These are phyloP conservation scores for Candida vaughaniae DNA, from an alignment of 805 yeast genomes.

Conservation along the genomic window DNA sequence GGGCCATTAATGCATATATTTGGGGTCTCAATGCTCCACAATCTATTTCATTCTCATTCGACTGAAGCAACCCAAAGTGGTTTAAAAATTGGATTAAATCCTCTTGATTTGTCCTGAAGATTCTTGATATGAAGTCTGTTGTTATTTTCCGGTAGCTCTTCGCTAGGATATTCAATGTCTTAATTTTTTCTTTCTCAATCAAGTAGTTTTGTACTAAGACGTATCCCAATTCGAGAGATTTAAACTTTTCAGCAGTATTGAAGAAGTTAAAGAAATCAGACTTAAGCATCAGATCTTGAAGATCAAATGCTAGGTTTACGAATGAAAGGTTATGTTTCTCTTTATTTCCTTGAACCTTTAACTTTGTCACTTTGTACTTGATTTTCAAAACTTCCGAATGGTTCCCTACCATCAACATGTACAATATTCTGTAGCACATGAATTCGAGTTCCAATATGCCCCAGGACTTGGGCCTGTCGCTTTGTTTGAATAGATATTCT, in stretches of 20 bases:
- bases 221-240: conserved; percentile 19
- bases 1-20: conserved; percentile 30
- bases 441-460: conserved; percentile 53
- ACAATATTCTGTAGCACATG: conserved; percentile 68
- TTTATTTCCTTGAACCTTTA: conserved; percentile 5
- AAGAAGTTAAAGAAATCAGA: conserved; percentile 51
- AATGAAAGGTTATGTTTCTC: conserved; percentile 13
- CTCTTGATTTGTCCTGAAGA: conserved; percentile 38
- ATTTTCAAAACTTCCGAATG: conserved; percentile 52
- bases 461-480: conserved; percentile 7
- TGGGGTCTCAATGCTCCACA: conserved; percentile 36
- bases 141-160: conserved; percentile 52
- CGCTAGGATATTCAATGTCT: conserved; percentile 54
- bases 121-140: conserved; percentile 33
- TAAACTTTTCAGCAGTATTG: conserved; percentile 20
- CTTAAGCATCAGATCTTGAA: conserved; percentile 16
- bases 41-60: conserved; percentile 20
- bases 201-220: conserved; percentile 41
- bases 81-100: conserved; percentile 46
- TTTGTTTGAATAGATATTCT: conserved; percentile 53
- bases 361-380: conserved; percentile 15
- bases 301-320: conserved; percentile 14
- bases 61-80: conserved; percentile 18
- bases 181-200: conserved; percentile 55
- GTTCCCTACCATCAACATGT: conserved; percentile 73